A percentile compares a stretch with the other conserved stretches of the same genome.
Evolutionary conservation across 2,329 filamentous ascomycete species (phyloP).

Genomic region (Colletotrichum sp.): DNA sequence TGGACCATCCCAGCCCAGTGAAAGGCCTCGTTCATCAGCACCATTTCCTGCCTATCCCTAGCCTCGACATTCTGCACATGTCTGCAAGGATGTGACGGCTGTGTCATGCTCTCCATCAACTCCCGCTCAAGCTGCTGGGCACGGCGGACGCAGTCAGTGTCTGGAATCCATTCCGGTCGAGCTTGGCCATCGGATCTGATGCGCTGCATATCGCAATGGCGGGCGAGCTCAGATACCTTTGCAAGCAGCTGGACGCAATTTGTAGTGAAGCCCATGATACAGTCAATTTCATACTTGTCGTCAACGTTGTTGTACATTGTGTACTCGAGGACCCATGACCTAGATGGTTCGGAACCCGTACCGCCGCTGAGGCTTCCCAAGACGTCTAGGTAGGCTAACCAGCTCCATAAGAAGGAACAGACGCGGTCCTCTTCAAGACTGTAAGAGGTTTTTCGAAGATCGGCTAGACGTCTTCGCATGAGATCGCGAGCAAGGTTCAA

Average conservation of each 20-base stretch:
- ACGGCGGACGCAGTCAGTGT: slow-evolving; percentile 54
- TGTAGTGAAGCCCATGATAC: slow-evolving; percentile 79
- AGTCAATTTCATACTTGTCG: slow-evolving; percentile 75
- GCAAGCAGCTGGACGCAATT: slow-evolving; percentile 74
- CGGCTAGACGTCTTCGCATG: slow-evolving; percentile 65
- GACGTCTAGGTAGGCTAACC: slow-evolving; percentile 86
- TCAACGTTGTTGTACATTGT: slow-evolving; percentile 55
- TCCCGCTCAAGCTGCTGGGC: slow-evolving; percentile 67
- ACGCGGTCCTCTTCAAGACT: slow-evolving; percentile 61
- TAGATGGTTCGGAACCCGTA: slow-evolving; percentile 54
- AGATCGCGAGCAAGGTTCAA: slow-evolving; percentile 77
- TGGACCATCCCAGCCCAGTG: slow-evolving; percentile 82
- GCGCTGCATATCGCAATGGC: slow-evolving; percentile 70
- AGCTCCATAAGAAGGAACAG: slow-evolving; percentile 77
- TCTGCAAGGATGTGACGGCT: slow-evolving; percentile 45
- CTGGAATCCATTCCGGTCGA: slow-evolving; percentile 62
- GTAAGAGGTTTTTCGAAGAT: slow-evolving; percentile 33
- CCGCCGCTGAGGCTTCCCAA: slow-evolving; percentile 74
- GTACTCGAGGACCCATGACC: slow-evolving; percentile 55
- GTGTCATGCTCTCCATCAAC: slow-evolving; percentile 60
- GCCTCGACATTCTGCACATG: slow-evolving; percentile 54
- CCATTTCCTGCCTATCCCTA: slow-evolving; percentile 66
- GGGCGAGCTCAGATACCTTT: slow-evolving; percentile 73
- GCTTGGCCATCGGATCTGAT: slow-evolving; percentile 50
- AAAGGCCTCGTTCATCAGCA: slow-evolving; percentile 78